These are phyloP conservation scores for Rosa lucieae DNA, from an alignment of 306 rosid species.

Conservation along the genomic window DNA sequence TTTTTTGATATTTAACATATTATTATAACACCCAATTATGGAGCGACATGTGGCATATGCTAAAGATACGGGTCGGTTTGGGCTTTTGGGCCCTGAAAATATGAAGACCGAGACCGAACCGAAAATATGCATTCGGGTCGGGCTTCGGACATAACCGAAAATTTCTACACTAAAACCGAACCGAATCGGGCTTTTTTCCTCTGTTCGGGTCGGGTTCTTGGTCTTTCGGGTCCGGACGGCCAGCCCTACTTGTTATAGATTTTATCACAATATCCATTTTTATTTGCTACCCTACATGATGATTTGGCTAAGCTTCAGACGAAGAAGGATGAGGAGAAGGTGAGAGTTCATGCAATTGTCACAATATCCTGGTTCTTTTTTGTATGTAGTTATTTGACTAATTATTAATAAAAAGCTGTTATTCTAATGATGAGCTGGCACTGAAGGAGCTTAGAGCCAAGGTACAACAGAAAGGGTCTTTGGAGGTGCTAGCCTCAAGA, in stretches of 20 bases:
- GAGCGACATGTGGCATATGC: no score
- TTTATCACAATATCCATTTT: not conserved
- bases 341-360: conserved; percentile 9
- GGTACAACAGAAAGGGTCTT: conserved; percentile 70
- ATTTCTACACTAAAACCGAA: no score
- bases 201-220: no score
- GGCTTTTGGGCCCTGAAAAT: no score
- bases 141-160: no score
- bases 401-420: not conserved
- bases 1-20: no score
- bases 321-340: conserved; percentile 96
- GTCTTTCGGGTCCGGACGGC: no score
- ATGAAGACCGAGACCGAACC: no score
- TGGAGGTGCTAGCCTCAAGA: conserved; percentile 81
- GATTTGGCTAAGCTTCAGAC: conserved; percentile 91
- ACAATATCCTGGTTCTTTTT: not conserved
- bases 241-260: not conserved
- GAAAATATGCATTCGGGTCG: no score
- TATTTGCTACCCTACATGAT: conserved; percentile 29
- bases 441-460: conserved; percentile 77
- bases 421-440: conserved; percentile 47
- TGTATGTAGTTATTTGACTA: not conserved
- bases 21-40: no score
- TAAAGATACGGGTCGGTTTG: no score
- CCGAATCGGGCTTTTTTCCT: no score